phyloP scores from a whole-genome alignment of 169 alveolate species.

The Babesia ovata region DNA sequence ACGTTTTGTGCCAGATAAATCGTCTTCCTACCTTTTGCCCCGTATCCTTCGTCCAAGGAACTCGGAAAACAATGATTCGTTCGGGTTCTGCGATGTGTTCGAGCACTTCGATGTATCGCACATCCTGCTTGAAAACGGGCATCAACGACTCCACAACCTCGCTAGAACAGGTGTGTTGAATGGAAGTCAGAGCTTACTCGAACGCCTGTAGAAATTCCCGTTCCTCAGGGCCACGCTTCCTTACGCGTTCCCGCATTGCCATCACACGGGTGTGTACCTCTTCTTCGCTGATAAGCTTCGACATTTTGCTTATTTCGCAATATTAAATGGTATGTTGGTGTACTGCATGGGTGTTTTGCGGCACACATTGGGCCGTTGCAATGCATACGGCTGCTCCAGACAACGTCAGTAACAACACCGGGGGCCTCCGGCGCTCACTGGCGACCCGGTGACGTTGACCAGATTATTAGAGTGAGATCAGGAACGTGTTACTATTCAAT shows the following conservation, averaged over 20 bases:
- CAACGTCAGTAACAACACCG: no score
- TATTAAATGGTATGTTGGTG: not conserved
- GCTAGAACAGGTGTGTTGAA: not conserved
- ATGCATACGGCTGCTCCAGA: no score
- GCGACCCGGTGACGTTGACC: no score
- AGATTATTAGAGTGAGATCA: no score
- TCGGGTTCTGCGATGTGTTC: constrained; percentile 80
- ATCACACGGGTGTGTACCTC: constrained; percentile 1
- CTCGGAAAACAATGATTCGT: constrained; percentile 74
- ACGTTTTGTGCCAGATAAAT: not conserved
- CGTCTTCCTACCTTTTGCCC: constrained; percentile 60
- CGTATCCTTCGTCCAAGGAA: constrained; percentile 80
- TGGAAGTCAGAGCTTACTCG: constrained; percentile 20
- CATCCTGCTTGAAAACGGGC: constrained; percentile 72
- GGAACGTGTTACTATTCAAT: not conserved
- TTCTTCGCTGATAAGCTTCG: not conserved
- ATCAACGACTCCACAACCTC: constrained; percentile 64
- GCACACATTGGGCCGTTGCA: not conserved
- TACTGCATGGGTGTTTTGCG: not conserved
- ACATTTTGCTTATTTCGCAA: not conserved
- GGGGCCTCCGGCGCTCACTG: no score
- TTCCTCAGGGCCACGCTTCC: constrained; percentile 54
- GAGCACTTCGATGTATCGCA: constrained; percentile 72
- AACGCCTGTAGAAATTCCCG: constrained; percentile 72
- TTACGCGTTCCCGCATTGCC: constrained; percentile 12